phyloP scores from a whole-genome alignment of 352 stramenopile genomes.

The Globisporangium uncinulatum region DNA sequence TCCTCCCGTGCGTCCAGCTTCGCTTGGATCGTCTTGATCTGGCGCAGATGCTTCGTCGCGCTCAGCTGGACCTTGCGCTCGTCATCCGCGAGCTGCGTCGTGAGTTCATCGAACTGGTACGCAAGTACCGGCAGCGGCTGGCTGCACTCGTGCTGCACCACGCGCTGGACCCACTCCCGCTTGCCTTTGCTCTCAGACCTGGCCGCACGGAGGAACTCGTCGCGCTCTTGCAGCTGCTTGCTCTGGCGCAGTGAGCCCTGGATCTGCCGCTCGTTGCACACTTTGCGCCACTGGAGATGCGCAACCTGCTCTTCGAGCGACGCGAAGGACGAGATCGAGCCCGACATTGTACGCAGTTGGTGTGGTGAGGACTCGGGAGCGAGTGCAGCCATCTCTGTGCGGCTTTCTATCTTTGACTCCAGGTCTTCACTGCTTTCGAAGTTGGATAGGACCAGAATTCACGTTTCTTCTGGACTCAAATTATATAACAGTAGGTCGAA shows the following conservation, averaged over 20 bases:
- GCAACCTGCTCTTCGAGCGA: conserved; percentile 63
- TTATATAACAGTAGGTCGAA: too few relatives aligned
- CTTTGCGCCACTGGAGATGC: conserved; percentile 66
- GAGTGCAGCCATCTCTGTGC: too few relatives aligned
- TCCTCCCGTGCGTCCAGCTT: conserved; percentile 47
- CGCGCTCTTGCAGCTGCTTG: conserved; percentile 58
- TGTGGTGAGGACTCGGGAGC: too few relatives aligned
- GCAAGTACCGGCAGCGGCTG: conserved; percentile 18
- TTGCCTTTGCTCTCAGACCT: conserved; percentile 29
- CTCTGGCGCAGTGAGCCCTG: conserved; percentile 46
- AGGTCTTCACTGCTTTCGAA: too few relatives aligned
- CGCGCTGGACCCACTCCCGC: conserved; percentile 11
- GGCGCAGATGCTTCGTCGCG: too few relatives aligned
- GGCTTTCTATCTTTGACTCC: too few relatives aligned
- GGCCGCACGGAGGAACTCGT: conserved; percentile 49
- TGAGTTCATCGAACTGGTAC: too few relatives aligned
- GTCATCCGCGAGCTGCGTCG: too few relatives aligned
- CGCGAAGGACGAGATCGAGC: conserved; percentile 25
- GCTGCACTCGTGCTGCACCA: conserved; percentile 40
- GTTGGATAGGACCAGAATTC: too few relatives aligned
- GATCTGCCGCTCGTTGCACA: conserved; percentile 68
- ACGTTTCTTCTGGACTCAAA: too few relatives aligned
- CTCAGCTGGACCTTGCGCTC: too few relatives aligned
- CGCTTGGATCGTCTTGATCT: conserved; percentile 22
- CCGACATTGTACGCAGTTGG: background rate